phyloP scores from a whole-genome alignment of 306 rosid genomes.

The Lithocarpus polystachyus region DNA sequence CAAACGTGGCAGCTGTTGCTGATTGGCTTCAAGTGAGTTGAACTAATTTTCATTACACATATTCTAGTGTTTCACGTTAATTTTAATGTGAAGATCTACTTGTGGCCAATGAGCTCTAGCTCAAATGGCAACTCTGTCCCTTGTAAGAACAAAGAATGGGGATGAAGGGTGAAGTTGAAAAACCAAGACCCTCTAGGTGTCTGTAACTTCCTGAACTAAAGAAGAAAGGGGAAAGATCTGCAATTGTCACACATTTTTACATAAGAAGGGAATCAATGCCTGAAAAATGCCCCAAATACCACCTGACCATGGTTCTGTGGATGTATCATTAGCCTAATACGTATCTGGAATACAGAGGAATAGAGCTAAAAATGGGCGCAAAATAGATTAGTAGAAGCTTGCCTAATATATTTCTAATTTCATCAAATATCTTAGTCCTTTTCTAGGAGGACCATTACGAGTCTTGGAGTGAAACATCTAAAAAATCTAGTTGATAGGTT shows the following conservation, averaged over 20 bases:
- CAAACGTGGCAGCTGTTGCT: slow-evolving; percentile 95
- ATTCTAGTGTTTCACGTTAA: not conserved
- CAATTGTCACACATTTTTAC: not conserved
- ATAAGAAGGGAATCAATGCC: not conserved
- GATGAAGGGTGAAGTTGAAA: not conserved
- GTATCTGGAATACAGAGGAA: not conserved
- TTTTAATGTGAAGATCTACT: not conserved
- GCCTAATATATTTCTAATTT: not conserved
- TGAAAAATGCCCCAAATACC: not conserved
- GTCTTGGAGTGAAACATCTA: no score
- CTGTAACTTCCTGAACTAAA: not conserved
- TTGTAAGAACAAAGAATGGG: not conserved
- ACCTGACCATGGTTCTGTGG: slow-evolving; percentile 1
- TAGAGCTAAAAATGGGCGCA: not conserved
- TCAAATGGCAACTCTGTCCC: not conserved
- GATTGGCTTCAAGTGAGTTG: slow-evolving; percentile 94
- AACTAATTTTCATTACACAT: slow-evolving; percentile 1
- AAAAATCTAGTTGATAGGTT: no score
- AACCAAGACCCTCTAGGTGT: not conserved
- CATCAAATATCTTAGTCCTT: not conserved
- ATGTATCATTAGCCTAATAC: not conserved
- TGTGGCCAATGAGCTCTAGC: not conserved
- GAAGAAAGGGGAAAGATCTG: not conserved
- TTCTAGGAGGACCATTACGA: not conserved
- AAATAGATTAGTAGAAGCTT: not conserved